Base-by-base conservation (phyloP, 495 filamentous ascomycete species). In the Neurospora pannonica region DNA sequence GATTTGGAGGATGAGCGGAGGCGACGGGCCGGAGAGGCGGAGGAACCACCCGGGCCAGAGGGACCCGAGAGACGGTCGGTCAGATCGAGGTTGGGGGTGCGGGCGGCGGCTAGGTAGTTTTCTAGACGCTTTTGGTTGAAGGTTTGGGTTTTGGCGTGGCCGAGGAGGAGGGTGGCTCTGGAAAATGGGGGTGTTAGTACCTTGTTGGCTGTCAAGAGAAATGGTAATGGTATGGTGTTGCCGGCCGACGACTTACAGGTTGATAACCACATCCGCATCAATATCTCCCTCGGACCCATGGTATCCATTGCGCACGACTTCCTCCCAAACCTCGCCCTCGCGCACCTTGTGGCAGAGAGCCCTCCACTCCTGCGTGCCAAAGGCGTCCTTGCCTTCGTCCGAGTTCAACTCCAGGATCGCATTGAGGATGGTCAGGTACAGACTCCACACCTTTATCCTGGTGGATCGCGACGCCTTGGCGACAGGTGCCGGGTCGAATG, bases 401-500 rank as follows among this genome's bases (percentile, higher is more conserved):
- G 91, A 83, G 21, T 92, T 93, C 76, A 98, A 85, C 75, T 98
- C 94, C 42, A 95, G 86, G 69, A 97, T 92, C 34, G 93, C 93
- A 83, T 97, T 97, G 40, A 98, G 87, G 34, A 98, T 89, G 0
- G 94, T 97, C 71, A 98, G 89, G 81, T 98, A 98, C 77, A 99
- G 87, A 82, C 93, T 97, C 97, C 97, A 99, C 72, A 98, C 90
- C 81, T 97, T 98, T 82, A 97, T 93, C 75, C 95, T 87, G 73
- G 92, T 93, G 46, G 89, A 90, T 71, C 90, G 87, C 70, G 92
- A 92, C 72, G 92, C 92, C 75, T 85, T 86, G 71, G 90, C 89
- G 71, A 97, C 90, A 4, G 92, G 92, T 54, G 93, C 92, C 38
- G 85, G 82, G 73, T 87, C 87, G 69, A 75, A 75, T 34, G 54